Evolutionary conservation across 352 stramenopile genomes (phyloP).

Genomic region (Globisporangium perplexum): DNA sequence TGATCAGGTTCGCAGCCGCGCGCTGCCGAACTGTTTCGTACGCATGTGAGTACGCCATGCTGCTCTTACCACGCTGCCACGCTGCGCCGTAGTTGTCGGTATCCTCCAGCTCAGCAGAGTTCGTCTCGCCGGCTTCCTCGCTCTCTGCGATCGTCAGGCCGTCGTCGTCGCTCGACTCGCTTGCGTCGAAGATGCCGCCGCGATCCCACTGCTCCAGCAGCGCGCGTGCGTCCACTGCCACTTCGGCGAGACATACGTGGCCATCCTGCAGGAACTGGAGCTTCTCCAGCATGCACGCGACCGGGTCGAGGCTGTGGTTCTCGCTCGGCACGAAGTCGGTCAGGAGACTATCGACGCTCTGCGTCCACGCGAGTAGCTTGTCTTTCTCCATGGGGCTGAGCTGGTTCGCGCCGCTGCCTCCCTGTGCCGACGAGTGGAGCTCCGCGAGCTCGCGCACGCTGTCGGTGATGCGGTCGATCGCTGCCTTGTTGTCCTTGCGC

Average conservation of each 20-base stretch:
- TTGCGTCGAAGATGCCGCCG: constrained; percentile 39
- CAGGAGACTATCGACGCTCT: constrained; percentile 29
- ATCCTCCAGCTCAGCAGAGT: neutral
- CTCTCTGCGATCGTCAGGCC: constrained; percentile 17
- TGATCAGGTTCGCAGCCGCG: constrained; percentile 52
- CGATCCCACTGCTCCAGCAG: constrained; percentile 54
- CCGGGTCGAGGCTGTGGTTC: constrained; percentile 33
- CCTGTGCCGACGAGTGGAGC: constrained; percentile 4
- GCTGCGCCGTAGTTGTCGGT: neutral
- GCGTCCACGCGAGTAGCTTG: constrained; percentile 36
- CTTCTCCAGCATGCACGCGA: constrained; percentile 39
- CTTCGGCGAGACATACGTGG: constrained; percentile 48
- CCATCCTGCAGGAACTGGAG: constrained; percentile 55
- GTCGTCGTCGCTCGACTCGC: constrained; percentile 23
- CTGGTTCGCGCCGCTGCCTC: constrained; percentile 1
- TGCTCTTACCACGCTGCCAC: constrained; percentile 9
- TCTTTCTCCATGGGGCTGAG: constrained; percentile 51
- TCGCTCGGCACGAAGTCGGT: constrained; percentile 43
- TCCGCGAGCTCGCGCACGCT: constrained; percentile 33
- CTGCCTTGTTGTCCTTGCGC: constrained; percentile 39
- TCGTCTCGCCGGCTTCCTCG: constrained; percentile 11
- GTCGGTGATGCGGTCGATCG: constrained; percentile 34
- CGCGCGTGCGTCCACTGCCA: constrained; percentile 36
- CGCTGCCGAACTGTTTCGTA: constrained; percentile 55
- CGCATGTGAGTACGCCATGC: constrained; percentile 36